Evolutionary conservation across 2,329 filamentous ascomycete species (phyloP).

Genomic region (Colletotrichum sidae): DNA sequence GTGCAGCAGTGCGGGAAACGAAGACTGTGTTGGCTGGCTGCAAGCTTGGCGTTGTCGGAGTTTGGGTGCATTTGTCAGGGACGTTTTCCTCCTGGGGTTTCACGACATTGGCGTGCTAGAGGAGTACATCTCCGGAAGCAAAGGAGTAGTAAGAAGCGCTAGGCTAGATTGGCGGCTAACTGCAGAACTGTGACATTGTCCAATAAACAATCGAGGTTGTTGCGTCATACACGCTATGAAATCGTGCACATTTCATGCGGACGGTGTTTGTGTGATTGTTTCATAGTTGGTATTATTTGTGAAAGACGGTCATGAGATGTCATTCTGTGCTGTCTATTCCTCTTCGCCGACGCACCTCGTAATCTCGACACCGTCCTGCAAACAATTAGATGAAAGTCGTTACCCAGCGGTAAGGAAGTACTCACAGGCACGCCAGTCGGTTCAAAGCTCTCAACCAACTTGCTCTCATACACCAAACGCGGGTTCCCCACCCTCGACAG

Average conservation of each 20-base stretch:
- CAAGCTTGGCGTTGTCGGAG: slow-evolving; percentile 32
- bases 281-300: background rate
- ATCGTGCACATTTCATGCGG: background rate
- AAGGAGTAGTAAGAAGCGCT: slow-evolving; percentile 17
- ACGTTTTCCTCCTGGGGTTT: background rate
- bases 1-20: background rate
- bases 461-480: slow-evolving; percentile 73
- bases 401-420: slow-evolving; percentile 16
- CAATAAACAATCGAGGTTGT: slow-evolving; percentile 22
- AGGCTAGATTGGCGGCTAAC: slow-evolving; percentile 30
- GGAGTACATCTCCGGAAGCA: slow-evolving; percentile 7
- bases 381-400: background rate
- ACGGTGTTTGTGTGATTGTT: background rate
- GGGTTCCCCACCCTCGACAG: slow-evolving; percentile 65
- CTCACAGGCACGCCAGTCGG: slow-evolving; percentile 74
- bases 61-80: slow-evolving; percentile 28
- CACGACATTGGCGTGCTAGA: slow-evolving; percentile 24
- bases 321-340: background rate
- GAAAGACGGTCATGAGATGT: too few relatives aligned
- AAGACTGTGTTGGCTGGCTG: slow-evolving; percentile 1
- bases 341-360: slow-evolving; percentile 63
- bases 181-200: slow-evolving; percentile 20
- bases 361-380: slow-evolving; percentile 74
- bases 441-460: slow-evolving; percentile 73
- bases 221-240: slow-evolving; percentile 1